These are phyloP conservation scores for Lepidium aucheri DNA, from an alignment of 345 rosid species.

Conservation along the genomic window DNA sequence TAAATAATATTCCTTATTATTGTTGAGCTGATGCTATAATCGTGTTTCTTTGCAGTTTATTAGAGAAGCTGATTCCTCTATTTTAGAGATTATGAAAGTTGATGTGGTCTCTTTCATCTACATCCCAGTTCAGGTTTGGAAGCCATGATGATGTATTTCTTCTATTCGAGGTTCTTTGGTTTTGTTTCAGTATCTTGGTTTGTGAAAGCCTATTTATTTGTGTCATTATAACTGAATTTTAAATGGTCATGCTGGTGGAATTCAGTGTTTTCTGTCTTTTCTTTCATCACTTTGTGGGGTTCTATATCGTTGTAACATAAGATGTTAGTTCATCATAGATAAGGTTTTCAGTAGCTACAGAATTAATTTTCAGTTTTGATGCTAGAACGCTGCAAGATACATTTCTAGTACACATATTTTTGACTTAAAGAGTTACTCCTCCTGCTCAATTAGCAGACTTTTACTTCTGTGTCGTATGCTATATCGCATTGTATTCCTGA, in stretches of 20 bases:
- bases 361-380: neutral
- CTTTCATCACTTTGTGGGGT: neutral
- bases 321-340: neutral
- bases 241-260: neutral
- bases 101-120: slow-evolving; percentile 68
- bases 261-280: neutral
- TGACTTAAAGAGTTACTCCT: neutral
- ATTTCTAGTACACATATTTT: neutral
- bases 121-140: slow-evolving; percentile 65
- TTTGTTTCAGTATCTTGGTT: slow-evolving; percentile 5
- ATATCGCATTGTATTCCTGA: neutral
- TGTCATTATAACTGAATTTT: neutral
- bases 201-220: slow-evolving; percentile 9
- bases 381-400: neutral
- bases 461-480: neutral
- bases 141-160: slow-evolving; percentile 12
- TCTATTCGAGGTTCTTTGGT: neutral
- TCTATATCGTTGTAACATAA: neutral
- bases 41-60: slow-evolving; percentile 57
- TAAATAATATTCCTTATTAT: neutral
- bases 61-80: slow-evolving; percentile 65
- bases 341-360: neutral
- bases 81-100: slow-evolving; percentile 88
- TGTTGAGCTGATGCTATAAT: slow-evolving; percentile 8
- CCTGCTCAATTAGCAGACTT: neutral